phyloP scores from a whole-genome alignment of 208 protist species.

The Dictyostelium gargantuum region DNA sequence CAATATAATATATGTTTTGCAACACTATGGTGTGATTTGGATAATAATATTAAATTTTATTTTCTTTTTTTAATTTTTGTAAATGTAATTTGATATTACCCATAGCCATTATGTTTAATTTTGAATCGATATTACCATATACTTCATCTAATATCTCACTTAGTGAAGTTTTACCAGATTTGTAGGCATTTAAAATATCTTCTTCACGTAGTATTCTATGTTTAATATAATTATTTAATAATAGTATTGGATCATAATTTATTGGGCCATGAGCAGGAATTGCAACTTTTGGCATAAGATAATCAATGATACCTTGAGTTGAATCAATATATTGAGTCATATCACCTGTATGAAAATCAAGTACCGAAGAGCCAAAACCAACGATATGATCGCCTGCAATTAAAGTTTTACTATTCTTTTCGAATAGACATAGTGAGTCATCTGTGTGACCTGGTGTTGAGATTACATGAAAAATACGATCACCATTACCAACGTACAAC shows the following conservation, averaged over 20 bases:
- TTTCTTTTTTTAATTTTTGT: constrained; percentile 41
- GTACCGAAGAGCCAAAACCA: constrained; percentile 2
- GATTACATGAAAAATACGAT: constrained; percentile 5
- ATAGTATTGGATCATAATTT: not conserved
- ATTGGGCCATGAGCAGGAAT: constrained; percentile 32
- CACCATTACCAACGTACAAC: not conserved
- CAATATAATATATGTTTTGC: too few species aligned
- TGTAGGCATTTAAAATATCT: constrained; percentile 21
- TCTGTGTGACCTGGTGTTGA: constrained; percentile 33
- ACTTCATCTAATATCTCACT: not conserved
- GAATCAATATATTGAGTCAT: constrained; percentile 33
- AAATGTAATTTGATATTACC: constrained; percentile 50
- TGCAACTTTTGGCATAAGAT: not conserved
- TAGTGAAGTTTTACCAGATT: not conserved
- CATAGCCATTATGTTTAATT: not conserved
- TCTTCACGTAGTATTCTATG: constrained; percentile 24
- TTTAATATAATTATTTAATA: constrained; percentile 30
- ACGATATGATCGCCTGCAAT: constrained; percentile 55
- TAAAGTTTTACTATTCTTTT: not conserved
- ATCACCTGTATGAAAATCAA: not conserved
- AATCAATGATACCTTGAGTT: constrained; percentile 7
- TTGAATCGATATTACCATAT: constrained; percentile 19
- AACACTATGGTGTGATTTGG: too few species aligned
- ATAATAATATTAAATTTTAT: not conserved
- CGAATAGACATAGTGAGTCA: constrained; percentile 38